Conservation (phyloP, 2,329 filamentous ascomycete species). For the Penicillium glabrum region DNA sequence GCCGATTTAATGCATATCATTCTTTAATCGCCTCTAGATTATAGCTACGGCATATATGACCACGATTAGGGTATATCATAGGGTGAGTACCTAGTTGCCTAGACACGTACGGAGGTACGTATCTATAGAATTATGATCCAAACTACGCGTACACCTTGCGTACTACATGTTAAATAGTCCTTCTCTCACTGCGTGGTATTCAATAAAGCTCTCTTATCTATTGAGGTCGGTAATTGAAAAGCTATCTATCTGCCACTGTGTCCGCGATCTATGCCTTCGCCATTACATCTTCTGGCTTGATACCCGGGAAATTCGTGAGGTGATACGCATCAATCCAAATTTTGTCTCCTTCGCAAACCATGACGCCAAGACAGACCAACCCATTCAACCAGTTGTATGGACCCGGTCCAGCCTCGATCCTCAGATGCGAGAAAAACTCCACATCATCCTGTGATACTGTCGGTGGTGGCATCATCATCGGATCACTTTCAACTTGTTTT, state of each 20-base stretch:
- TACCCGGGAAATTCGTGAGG: conserved; percentile 23
- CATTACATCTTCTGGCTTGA: conserved; percentile 21
- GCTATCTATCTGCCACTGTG: neutral
- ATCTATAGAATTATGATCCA: too few relatives aligned
- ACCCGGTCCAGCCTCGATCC: conserved; percentile 20
- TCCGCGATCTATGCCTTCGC: conserved; percentile 1
- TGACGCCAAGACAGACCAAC: conserved; percentile 24
- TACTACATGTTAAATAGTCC: too few relatives aligned
- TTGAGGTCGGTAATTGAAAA: neutral
- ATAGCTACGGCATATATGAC: too few relatives aligned
- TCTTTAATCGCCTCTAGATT: too few relatives aligned
- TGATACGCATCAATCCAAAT: conserved; percentile 27
- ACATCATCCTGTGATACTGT: conserved; percentile 24
- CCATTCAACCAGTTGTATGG: conserved; percentile 28
- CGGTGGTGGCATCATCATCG: conserved; percentile 8
- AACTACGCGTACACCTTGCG: too few relatives aligned
- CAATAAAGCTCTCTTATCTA: neutral
- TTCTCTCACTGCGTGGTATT: too few relatives aligned
- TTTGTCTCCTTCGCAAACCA: conserved; percentile 21
- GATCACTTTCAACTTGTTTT: conserved; percentile 18
- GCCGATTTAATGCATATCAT: too few relatives aligned
- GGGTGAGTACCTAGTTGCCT: too few relatives aligned
- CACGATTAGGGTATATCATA: too few relatives aligned
- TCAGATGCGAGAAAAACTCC: conserved; percentile 27
- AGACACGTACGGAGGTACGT: too few relatives aligned